Base-by-base conservation (phyloP, 768 basidiomycete species). In the Suillus hirtellus region DNA sequence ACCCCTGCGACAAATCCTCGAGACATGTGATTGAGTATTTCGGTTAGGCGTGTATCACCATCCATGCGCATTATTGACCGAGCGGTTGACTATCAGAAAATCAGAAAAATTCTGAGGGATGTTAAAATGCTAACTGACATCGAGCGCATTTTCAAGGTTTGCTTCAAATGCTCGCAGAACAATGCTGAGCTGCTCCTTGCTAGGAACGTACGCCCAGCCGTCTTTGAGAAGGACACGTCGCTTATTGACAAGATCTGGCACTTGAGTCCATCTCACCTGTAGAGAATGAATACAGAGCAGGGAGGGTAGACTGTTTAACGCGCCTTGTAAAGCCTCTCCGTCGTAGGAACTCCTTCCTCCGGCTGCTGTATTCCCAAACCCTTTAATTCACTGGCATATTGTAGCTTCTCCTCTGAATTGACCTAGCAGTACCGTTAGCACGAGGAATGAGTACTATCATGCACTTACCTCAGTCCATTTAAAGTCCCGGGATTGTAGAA, bases 181-280 rank as follows among this genome's bases (percentile, higher is more conserved):
- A 61, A 99, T 87, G 70, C 90, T 93, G 17, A 92, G 89, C 70
- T 90, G 86, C 66, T 94, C 88, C 59, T 79, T 80, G 56, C 77
- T 81, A 17, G 92, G 89, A 17, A 99, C 95, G 69, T 93, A 98
- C n/a, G 96, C 96, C 81, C 87, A 88, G 1, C 96, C 96, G 7
- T 78, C 81, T 64, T 81, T 82, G 44, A 99, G 78, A 65, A 93
- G 86, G 1, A 98, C 93, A 52, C 82, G 83, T 21, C 96, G 82
- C 70, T 83, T 86, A 64, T 89, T 90, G 9, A 99, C 90, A 1
- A 99, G 84, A 75, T 97, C 95, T 6, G 94, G 93, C 3, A 99
- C 96, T 65, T 89, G 88, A 14, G 90, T 95, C 97, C 97, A 99
- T 74, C 85, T 89, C n/a, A 98, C 95, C 95, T 97, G 38, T n/a